Conservation (phyloP, 257 asterid genomes). For the Avicennia marina region DNA sequence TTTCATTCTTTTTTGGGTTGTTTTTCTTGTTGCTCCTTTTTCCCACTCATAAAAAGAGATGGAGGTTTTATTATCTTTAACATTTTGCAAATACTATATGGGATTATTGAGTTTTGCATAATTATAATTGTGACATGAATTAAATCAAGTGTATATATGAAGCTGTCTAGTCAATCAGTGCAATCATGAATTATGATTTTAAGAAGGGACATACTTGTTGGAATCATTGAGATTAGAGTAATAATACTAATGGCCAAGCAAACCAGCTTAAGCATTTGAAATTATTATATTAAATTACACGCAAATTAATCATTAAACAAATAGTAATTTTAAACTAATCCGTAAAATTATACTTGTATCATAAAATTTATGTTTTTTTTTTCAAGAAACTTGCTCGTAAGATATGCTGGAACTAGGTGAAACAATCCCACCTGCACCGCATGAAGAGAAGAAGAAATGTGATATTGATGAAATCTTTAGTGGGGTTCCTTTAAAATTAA, state of each 20-base stretch:
- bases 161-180: slow-evolving; percentile 24
- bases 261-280: neutral
- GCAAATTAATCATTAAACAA: too few relatives aligned
- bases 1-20: too few relatives aligned
- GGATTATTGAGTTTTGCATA: slow-evolving; percentile 18
- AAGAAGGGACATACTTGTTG: slow-evolving; percentile 19
- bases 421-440: too few relatives aligned
- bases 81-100: neutral
- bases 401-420: too few relatives aligned
- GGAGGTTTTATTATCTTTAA: too few relatives aligned
- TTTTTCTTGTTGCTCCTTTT: too few relatives aligned
- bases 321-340: too few relatives aligned
- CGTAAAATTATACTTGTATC: too few relatives aligned
- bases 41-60: too few relatives aligned
- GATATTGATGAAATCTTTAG: slow-evolving; percentile 2
- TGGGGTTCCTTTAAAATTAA: slow-evolving; percentile 18
- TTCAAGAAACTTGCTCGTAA: too few relatives aligned
- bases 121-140: slow-evolving; percentile 14
- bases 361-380: too few relatives aligned
- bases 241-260: too few relatives aligned
- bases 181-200: slow-evolving; percentile 25
- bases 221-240: slow-evolving; percentile 14
- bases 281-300: neutral
- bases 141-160: slow-evolving; percentile 29
- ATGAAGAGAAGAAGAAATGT: neutral